These are phyloP conservation scores for Pythium vanterpoolii DNA, from an alignment of 352 stramenopile genomes.

Conservation along the genomic window DNA sequence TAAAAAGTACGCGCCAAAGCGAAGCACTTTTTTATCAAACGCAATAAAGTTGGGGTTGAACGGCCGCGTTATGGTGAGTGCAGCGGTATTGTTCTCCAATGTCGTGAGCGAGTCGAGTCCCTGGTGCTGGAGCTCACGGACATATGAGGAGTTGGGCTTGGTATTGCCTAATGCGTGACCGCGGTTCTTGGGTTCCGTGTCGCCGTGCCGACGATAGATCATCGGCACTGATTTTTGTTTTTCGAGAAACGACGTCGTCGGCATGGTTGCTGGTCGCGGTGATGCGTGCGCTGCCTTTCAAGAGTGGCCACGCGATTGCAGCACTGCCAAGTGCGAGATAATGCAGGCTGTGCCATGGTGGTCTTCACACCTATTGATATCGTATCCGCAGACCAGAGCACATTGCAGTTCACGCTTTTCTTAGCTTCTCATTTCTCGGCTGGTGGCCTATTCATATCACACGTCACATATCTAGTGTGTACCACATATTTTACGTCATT, in stretches of 20 bases:
- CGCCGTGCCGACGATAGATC: conserved; percentile 72
- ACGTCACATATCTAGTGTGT: conserved; percentile 1
- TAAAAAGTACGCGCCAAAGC: conserved; percentile 87
- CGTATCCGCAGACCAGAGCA: background rate
- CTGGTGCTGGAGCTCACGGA: conserved; percentile 61
- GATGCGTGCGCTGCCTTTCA: background rate
- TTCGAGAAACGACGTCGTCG: conserved; percentile 52
- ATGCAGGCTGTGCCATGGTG: background rate
- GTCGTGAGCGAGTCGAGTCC: conserved; percentile 40
- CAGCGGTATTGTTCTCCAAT: conserved; percentile 34
- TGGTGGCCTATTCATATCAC: conserved; percentile 18
- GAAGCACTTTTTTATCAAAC: conserved; percentile 81
- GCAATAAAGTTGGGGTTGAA: conserved; percentile 71
- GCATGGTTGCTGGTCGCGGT: conserved; percentile 29
- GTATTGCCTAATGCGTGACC: conserved; percentile 58
- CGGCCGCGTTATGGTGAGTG: conserved; percentile 36
- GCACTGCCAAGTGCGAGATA: too few relatives aligned
- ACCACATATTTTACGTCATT: background rate
- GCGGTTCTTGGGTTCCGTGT: conserved; percentile 63
- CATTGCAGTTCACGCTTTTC: background rate
- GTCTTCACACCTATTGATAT: conserved; percentile 1
- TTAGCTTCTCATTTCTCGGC: background rate
- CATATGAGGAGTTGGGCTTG: conserved; percentile 67
- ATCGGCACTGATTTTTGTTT: conserved; percentile 82
- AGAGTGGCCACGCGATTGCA: background rate